Percentiles rank a stretch among this genome's conserved stretches.
phyloP scores from a whole-genome alignment of 179 eudicot species.

The Actinidia chinensis region DNA sequence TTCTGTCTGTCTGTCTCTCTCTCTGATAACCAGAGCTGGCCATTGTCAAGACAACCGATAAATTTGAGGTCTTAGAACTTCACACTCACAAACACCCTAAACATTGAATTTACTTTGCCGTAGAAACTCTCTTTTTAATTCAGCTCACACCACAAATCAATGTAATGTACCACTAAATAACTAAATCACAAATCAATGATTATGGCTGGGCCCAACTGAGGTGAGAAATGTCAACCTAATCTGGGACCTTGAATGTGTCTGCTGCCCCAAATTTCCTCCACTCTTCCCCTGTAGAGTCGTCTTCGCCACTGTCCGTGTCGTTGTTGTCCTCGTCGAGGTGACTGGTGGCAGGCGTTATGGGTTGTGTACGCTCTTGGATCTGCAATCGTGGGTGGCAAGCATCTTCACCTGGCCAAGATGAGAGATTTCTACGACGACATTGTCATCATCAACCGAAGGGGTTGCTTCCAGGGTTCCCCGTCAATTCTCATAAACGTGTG shows the following conservation, averaged over 20 bases:
- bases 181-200: neutral
- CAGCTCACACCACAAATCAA: neutral
- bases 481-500: slow-evolving; percentile 48
- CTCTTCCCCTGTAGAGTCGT: slow-evolving; percentile 38
- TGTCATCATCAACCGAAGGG: slow-evolving; percentile 34
- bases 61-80: too few species aligned
- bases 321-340: neutral
- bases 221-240: slow-evolving; percentile 34
- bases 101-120: too few species aligned
- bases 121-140: too few species aligned
- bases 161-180: neutral
- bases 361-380: slow-evolving; percentile 30
- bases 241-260: slow-evolving; percentile 27
- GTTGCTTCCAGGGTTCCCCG: slow-evolving; percentile 55
- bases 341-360: slow-evolving; percentile 5
- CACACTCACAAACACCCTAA: too few species aligned
- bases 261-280: slow-evolving; percentile 39
- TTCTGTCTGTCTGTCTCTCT: too few species aligned
- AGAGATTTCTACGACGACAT: slow-evolving; percentile 42
- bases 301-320: slow-evolving; percentile 37
- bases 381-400: slow-evolving; percentile 35
- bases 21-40: too few species aligned
- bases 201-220: slow-evolving; percentile 38
- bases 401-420: slow-evolving; percentile 39
- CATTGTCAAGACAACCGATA: too few species aligned